phyloP scores from a whole-genome alignment of 2,329 filamentous ascomycete species.

The Fusarium setosum region DNA sequence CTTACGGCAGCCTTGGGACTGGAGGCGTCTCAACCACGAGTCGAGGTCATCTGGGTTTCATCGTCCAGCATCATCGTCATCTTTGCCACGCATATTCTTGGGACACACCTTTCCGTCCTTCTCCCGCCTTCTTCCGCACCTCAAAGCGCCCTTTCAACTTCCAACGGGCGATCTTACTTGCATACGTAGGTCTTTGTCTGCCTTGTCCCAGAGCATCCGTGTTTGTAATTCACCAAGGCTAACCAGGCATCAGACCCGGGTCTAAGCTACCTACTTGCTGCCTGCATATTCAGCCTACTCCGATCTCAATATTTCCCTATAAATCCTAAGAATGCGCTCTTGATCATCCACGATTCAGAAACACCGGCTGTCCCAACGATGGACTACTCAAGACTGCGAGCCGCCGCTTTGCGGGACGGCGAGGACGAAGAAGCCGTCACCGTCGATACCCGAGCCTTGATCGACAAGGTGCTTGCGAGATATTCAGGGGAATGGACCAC shows the following conservation, averaged over 20 bases:
- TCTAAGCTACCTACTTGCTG: neutral
- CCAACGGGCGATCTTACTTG: neutral
- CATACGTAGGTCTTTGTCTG: slow-evolving; percentile 35
- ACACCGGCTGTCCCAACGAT: slow-evolving; percentile 53
- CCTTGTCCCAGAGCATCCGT: slow-evolving; percentile 9
- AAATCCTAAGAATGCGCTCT: slow-evolving; percentile 30
- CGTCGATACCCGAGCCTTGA: slow-evolving; percentile 94
- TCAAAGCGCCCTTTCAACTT: neutral
- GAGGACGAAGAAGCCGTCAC: slow-evolving; percentile 97
- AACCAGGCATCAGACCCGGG: neutral
- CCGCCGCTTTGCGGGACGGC: slow-evolving; percentile 85
- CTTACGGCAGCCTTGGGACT: slow-evolving; percentile 17
- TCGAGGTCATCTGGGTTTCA: slow-evolving; percentile 23
- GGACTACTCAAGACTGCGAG: slow-evolving; percentile 82
- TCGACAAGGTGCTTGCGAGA: slow-evolving; percentile 95
- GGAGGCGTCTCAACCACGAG: slow-evolving; percentile 3
- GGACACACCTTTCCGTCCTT: neutral
- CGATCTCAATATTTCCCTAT: neutral
- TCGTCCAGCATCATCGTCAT: slow-evolving; percentile 13
- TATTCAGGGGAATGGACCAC: slow-evolving; percentile 97
- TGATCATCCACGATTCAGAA: slow-evolving; percentile 17
- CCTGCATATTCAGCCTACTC: neutral
- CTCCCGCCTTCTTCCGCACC: neutral
- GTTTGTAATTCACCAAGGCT: neutral
- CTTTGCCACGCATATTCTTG: slow-evolving; percentile 7